Evolutionary conservation across 176 grass and related monocot genomes (phyloP), one percentile per base, ranked within the genome.

Genomic region (Musa schizocarpa): DNA sequence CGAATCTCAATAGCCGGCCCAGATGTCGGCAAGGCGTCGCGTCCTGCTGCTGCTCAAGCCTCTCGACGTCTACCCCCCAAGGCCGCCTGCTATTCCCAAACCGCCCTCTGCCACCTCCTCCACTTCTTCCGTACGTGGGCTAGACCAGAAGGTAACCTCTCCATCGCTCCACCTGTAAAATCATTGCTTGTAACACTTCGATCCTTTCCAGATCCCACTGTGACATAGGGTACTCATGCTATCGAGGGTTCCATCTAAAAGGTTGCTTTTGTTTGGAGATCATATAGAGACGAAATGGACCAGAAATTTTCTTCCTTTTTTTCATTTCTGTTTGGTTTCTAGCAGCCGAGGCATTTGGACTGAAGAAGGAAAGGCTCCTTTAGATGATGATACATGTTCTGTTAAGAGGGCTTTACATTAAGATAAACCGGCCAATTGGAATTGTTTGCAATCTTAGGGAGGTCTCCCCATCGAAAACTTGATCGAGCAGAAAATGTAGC

Each of bases 1-100:
- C 34, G 34, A 43, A 43, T 43, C 34, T 43, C 57, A 61, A 61
- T 61, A 14, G 57, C 57, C 57, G n/a, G 1, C 16, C 0, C 7
- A 14, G 57, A 70, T 70, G 68, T 70, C 68, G 89, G 86, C 83
- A 55, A 84, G 80, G 74, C 90, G 86, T 43, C 82, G 86, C n/a
- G 77, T 92, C 52, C 87, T 92, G 52, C 90, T 92, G 69, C 81
- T 87, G 76, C 77, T 92, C 73, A 92, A 89, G 87, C 90, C 90
- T 50, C 84, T 92, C 49, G 86, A 92, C 27, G 90, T 89, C 7
- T 92, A 87, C 81, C 90, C 90, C 57, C 81, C 79, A 9, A 80
- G 84, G 13, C 77, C 73, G 12, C 55, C 29, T 16, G 5, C 72
- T 21, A 0, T 21, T 14, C 68, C 34, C 68, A 70, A 50, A 21